phyloP scores from a whole-genome alignment of 2,329 filamentous ascomycete genomes.

The Thielaviopsis euricoi region DNA sequence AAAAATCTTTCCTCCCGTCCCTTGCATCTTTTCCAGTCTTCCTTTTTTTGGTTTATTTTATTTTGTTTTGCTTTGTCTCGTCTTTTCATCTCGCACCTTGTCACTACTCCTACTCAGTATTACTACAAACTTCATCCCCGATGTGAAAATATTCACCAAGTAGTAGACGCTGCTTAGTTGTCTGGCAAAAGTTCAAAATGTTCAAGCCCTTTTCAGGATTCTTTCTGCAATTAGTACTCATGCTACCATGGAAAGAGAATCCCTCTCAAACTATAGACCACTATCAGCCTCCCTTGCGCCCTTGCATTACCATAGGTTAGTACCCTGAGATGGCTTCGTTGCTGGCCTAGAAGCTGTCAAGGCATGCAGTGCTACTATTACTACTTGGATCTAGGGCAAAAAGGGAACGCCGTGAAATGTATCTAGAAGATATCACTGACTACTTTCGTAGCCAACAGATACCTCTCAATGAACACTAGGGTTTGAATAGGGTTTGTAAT shows the following conservation, averaged over 20 bases:
- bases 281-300: neutral
- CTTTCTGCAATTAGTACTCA: too few species aligned
- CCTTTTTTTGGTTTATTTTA: neutral
- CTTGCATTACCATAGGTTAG: neutral
- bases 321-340: neutral
- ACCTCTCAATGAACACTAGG: too few species aligned
- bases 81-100: too few species aligned
- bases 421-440: neutral
- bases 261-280: neutral
- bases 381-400: neutral
- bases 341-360: neutral
- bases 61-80: neutral
- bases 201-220: neutral
- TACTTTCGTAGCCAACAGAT: too few species aligned
- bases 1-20: neutral
- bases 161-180: too few species aligned
- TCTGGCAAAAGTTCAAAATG: too few species aligned
- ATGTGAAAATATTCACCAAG: too few species aligned
- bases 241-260: too few species aligned
- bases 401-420: neutral
- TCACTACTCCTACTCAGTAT: too few species aligned
- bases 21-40: neutral
- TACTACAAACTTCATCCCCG: too few species aligned
- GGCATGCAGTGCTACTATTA: too few species aligned
- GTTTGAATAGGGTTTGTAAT: too few species aligned